Conservation (phyloP, 2,329 filamentous ascomycete genomes). For the Diaporthe australafricana region DNA sequence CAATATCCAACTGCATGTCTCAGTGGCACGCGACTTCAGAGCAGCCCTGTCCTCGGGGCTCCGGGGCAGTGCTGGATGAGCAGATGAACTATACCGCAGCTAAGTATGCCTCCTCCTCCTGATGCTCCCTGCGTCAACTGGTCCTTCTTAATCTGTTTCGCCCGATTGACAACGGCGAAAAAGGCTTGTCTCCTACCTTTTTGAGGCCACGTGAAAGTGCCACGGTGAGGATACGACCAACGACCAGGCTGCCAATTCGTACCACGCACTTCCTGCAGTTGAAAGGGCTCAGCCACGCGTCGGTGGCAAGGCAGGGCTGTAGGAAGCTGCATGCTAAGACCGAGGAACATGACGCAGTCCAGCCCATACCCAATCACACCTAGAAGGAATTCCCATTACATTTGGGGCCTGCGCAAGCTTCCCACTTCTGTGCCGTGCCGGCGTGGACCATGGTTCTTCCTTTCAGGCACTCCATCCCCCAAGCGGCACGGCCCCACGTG, state of each 20-base stretch:
- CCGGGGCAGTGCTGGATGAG: constrained; percentile 16
- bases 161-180: background rate
- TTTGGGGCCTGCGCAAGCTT: background rate
- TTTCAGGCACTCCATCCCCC: background rate
- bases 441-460: background rate
- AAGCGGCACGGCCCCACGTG: constrained; percentile 19
- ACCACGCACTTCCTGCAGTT: constrained; percentile 4
- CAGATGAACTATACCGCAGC: background rate
- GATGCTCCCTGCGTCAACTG: background rate
- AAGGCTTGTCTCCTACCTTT: background rate
- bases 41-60: background rate
- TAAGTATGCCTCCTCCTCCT: background rate
- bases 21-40: background rate
- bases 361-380: background rate
- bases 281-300: background rate
- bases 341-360: background rate
- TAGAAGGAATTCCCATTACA: background rate
- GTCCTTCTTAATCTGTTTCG: background rate
- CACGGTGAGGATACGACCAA: background rate
- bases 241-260: background rate
- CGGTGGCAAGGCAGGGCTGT: constrained; percentile 23
- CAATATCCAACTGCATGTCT: background rate
- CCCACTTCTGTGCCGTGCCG: background rate
- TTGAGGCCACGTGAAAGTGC: background rate
- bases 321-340: background rate